Conservation (phyloP, 768 basidiomycete species). For the Clavulina sp. region DNA sequence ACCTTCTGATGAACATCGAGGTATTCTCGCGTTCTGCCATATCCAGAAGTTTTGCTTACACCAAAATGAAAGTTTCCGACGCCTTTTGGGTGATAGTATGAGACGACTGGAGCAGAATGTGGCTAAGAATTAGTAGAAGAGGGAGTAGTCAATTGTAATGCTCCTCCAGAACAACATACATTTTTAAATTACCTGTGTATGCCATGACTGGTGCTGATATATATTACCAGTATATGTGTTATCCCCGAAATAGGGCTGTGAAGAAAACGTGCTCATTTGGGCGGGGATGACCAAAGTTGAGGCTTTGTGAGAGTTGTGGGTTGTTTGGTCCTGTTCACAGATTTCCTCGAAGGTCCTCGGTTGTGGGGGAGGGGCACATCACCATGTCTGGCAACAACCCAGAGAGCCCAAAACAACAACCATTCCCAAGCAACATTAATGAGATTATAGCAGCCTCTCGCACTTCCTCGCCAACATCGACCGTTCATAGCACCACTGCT, state of each 20-base stretch:
- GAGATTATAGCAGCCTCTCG: too few species aligned
- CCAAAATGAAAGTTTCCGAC: slow-evolving; percentile 96
- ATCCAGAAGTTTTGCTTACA: slow-evolving; percentile 28
- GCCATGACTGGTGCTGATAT: slow-evolving; percentile 34
- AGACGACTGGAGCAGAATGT: slow-evolving; percentile 79
- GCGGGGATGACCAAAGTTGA: too few species aligned
- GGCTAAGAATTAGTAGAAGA: slow-evolving; percentile 23
- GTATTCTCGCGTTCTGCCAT: slow-evolving; percentile 2
- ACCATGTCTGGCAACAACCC: too few species aligned
- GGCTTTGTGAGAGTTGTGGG: too few species aligned
- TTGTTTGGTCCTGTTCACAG: too few species aligned
- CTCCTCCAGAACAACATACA: neutral
- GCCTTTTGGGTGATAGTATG: slow-evolving; percentile 89
- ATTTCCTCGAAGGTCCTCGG: too few species aligned
- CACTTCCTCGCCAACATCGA: too few species aligned
- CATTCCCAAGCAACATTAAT: too few species aligned
- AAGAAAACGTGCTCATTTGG: slow-evolving; percentile 42
- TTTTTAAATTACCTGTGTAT: slow-evolving; percentile 3
- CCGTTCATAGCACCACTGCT: too few species aligned
- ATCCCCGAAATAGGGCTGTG: slow-evolving; percentile 55
- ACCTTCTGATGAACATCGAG: slow-evolving; percentile 1
- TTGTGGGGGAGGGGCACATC: too few species aligned
- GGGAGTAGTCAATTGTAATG: neutral
- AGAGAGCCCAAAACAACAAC: too few species aligned
- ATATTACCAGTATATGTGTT: slow-evolving; percentile 54